These are phyloP conservation scores for Otatea glauca DNA, from an alignment of 176 grass and related monocot species.

Conservation along the genomic window DNA sequence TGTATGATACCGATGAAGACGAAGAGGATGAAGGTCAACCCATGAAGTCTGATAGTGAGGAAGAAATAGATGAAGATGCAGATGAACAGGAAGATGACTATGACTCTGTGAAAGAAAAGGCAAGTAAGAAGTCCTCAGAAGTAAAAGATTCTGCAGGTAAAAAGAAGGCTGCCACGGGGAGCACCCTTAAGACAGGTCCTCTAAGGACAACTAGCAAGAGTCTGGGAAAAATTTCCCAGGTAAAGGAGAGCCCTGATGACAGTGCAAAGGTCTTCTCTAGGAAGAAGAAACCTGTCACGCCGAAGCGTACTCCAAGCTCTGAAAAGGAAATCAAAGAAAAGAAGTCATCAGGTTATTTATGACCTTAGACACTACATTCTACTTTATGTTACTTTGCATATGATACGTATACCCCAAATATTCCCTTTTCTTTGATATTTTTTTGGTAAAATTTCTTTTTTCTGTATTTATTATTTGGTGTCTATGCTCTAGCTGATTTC, in stretches of 20 bases:
- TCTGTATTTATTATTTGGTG: constrained; percentile 1
- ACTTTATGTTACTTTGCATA: constrained; percentile 13
- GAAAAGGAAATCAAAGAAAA: constrained; percentile 68
- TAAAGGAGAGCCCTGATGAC: constrained; percentile 48
- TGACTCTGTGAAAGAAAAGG: constrained; percentile 50
- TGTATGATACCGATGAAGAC: constrained; percentile 61
- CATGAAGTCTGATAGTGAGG: constrained; percentile 60
- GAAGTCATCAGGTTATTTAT: constrained; percentile 62
- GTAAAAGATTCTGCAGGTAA: constrained; percentile 54
- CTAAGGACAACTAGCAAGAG: constrained; percentile 50
- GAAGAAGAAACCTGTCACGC: constrained; percentile 63
- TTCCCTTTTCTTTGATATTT: neutral
- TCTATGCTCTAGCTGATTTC: neutral
- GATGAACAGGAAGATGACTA: constrained; percentile 62
- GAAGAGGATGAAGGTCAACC: constrained; percentile 52
- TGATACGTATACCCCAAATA: neutral
- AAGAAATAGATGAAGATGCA: constrained; percentile 48
- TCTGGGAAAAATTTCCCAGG: constrained; percentile 51
- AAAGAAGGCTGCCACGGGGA: constrained; percentile 48
- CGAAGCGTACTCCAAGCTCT: constrained; percentile 43
- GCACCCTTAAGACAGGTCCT: constrained; percentile 46
- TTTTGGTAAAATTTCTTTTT: constrained; percentile 19
- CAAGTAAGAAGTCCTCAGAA: constrained; percentile 57
- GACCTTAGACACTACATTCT: neutral
- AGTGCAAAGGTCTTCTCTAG: constrained; percentile 90